phyloP scores from a whole-genome alignment of 208 protist genomes.

The Leishmania arabica region DNA sequence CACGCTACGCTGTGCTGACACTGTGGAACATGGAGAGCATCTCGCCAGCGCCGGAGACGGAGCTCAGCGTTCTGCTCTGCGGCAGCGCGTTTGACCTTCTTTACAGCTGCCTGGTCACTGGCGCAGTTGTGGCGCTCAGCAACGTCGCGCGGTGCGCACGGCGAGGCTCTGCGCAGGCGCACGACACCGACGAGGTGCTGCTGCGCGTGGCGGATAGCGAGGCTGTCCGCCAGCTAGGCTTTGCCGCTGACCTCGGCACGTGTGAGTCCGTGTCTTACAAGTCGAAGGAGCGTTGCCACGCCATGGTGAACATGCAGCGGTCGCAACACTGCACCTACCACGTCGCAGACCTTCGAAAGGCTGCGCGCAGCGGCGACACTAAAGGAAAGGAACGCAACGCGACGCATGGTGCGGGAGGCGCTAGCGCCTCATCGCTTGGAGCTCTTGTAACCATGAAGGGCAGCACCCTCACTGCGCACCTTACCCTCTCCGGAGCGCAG shows the following conservation, averaged over 20 bases:
- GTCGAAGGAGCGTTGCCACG: slow-evolving; percentile 54
- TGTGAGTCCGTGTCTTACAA: slow-evolving; percentile 45
- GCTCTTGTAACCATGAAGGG: slow-evolving; percentile 3
- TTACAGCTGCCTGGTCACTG: slow-evolving; percentile 50
- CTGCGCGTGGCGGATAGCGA: slow-evolving; percentile 40
- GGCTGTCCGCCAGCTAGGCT: slow-evolving; percentile 62
- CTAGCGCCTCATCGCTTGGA: background rate
- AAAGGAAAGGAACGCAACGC: background rate
- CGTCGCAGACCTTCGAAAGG: slow-evolving; percentile 43
- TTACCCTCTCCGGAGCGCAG: slow-evolving; percentile 1
- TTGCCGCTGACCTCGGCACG: slow-evolving; percentile 60
- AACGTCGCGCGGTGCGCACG: slow-evolving; percentile 34
- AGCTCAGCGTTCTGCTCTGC: slow-evolving; percentile 63
- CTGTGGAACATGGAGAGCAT: slow-evolving; percentile 71
- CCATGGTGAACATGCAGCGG: slow-evolving; percentile 50
- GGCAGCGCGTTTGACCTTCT: slow-evolving; percentile 64
- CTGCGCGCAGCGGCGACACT: slow-evolving; percentile 28
- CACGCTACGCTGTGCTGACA: slow-evolving; percentile 50
- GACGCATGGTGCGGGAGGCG: background rate
- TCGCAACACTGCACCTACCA: slow-evolving; percentile 61
- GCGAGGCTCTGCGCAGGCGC: slow-evolving; percentile 1
- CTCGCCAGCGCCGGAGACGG: slow-evolving; percentile 39
- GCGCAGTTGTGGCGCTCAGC: slow-evolving; percentile 62
- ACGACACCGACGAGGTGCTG: slow-evolving; percentile 13
- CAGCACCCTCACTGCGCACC: slow-evolving; percentile 10